Conservation (phyloP, 2,329 filamentous ascomycete species). For the Cercospora brassicicola region DNA sequence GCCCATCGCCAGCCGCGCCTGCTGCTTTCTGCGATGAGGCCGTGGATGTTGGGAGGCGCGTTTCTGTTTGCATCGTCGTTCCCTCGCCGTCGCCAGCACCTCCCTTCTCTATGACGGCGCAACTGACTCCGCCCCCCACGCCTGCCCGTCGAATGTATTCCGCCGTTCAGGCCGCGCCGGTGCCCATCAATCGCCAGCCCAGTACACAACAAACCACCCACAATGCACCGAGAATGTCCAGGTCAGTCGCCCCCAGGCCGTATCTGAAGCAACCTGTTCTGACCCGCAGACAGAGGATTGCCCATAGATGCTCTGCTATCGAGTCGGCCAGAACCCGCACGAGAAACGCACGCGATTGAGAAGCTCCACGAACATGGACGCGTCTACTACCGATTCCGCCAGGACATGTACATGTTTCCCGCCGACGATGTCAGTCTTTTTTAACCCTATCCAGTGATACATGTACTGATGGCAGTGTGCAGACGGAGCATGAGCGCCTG, state of each 20-base stretch:
- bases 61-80: constrained; percentile 20
- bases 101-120: constrained; percentile 1
- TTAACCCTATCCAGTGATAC: background rate
- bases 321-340: constrained; percentile 17
- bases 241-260: constrained; percentile 16
- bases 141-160: constrained; percentile 24
- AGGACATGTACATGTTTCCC: constrained; percentile 29
- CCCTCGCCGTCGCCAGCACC: background rate
- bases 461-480: constrained; percentile 5
- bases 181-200: constrained; percentile 13
- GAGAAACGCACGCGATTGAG: constrained; percentile 9
- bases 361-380: constrained; percentile 25
- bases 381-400: constrained; percentile 25
- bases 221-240: constrained; percentile 24
- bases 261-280: background rate
- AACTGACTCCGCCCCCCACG: constrained; percentile 8
- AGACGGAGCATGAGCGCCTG: constrained; percentile 27
- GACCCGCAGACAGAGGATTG: constrained; percentile 13
- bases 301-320: constrained; percentile 29
- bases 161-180: constrained; percentile 21
- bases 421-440: constrained; percentile 26
- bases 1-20: background rate
- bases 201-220: constrained; percentile 12
- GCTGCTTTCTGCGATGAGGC: constrained; percentile 7
- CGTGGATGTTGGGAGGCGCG: constrained; percentile 24